A percentile compares a stretch with the other conserved stretches of the same genome.
Conservation (phyloP, 1,139 yeast genomes). For the Candida gigantensis region DNA sequence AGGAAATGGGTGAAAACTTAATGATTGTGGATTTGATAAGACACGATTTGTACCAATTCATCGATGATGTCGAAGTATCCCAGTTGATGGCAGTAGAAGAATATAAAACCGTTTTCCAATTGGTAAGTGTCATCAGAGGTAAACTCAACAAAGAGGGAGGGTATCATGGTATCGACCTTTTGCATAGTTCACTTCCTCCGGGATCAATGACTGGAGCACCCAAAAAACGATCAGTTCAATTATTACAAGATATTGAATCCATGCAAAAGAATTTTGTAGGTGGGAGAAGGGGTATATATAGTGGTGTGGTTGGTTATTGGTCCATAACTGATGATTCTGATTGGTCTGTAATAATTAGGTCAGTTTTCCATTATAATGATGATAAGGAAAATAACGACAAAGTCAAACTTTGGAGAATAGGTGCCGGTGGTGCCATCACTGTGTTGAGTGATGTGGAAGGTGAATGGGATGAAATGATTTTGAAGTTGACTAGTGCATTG, state of each 20-base stretch:
- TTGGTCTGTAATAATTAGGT: conserved; percentile 94
- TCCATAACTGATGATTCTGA: conserved; percentile 85
- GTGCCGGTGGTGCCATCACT: conserved; percentile 99
- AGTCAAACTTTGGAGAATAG: conserved; percentile 69
- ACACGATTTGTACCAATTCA: conserved; percentile 78
- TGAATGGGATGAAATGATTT: conserved; percentile 91
- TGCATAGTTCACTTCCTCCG: conserved; percentile 84
- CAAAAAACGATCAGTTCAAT: conserved; percentile 85
- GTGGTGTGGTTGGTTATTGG: conserved; percentile 97
- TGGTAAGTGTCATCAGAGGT: conserved; percentile 88
- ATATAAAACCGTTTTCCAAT: conserved; percentile 84
- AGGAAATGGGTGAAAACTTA: conserved; percentile 92
- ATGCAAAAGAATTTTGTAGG: conserved; percentile 43
- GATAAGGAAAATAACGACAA: conserved; percentile 39
- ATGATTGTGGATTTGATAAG: conserved; percentile 97
- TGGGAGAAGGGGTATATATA: conserved; percentile 79
- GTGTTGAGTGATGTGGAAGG: conserved; percentile 77
- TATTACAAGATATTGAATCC: conserved; percentile 58
- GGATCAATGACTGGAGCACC: conserved; percentile 99
- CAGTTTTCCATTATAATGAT: conserved; percentile 65
- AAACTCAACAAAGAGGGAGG: conserved; percentile 35
- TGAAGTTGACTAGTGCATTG: conserved; percentile 77
- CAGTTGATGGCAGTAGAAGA: conserved; percentile 92
- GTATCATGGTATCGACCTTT: conserved; percentile 74
- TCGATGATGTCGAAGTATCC: conserved; percentile 68